Evolutionary conservation across 2,329 filamentous ascomycete species (phyloP), one percentile per base, ranked within the genome.

Genomic region (Penicillium sp.): DNA sequence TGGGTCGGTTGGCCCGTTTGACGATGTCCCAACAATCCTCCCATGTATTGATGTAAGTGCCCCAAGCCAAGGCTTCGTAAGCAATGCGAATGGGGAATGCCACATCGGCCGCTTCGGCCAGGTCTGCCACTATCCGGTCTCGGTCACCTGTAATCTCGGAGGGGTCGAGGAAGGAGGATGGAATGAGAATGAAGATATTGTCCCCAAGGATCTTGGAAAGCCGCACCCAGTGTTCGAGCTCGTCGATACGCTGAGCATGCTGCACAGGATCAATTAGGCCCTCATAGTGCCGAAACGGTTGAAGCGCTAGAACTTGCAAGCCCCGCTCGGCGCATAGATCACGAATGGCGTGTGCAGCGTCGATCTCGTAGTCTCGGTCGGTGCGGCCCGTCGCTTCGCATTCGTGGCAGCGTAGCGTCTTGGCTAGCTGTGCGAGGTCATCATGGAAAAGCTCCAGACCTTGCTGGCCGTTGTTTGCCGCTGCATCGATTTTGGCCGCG

Each of bases 11-110:
- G 33, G 91, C 87, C 4, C 74, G 74, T 55, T 78, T 72, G 0
- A 91, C 83, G 3, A 90, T 74, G 8, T 86, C 82, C 87, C 87
- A 92, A 58, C 81, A 84, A 10, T 76, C 72, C 66, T 91, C 87
- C 89, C 89, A 92, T 0, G 78, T 84, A 66, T 89, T 80, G 51
- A 85, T 75, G 42, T 83, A 79, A 0, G 87, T 90, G 9, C 87
- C 88, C 82, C 85, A 92, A 54, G 82, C 84, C 2, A 92, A 75
- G 4, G 82, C 83, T 71, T 93, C 89, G 67, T 89, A 91, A 0
- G 85, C 85, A 59, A 90, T 54, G 3, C 55, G 56, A 2, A 60
- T 45, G 1, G 61, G 60, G 33, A 54, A 59, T 36, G 55, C 60
- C 9, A 59, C 36, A 49, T 61, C 59, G 15, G 61, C 61, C 2